Base-by-base conservation (phyloP, 352 stramenopile species). In the Proteromonas lacertae region DNA sequence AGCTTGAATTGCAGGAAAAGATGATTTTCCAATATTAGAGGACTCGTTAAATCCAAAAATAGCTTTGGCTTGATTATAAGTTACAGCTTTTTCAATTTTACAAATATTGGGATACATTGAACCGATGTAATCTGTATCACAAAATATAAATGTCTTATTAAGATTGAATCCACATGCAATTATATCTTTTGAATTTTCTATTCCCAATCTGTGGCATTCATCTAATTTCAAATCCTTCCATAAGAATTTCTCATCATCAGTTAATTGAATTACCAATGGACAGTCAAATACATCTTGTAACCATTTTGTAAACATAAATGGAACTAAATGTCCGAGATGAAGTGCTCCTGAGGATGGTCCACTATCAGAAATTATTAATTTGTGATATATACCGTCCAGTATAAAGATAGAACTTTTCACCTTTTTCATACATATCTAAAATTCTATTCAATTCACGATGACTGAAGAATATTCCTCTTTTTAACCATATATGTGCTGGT, bases 191-290 rank as follows among this genome's bases (percentile, higher is more conserved):
- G 81, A 79, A 62, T 98, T 99, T 53, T 96, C 80, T 42, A 74
- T 78, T 35, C 81, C 90, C 52, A 98, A 75, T 21, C 64, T 79
- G 21, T 42, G 26, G 14, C 40, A 46, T 23, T 77, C 43, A 32
- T 76, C 52, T 23, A 86, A 43, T 43, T 70, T 71, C 32, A 64
- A 41, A 7, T 60, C 52, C 58, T 97, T 97, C 59, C 93, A 99
- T 7, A 99, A 50, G 46, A 96, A 99, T 58, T 99, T 99, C 52
- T 99, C 87, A 54, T 99, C 88, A 52, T 99, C 89, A 2, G 88
- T 99, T 36, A 99, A 77, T 61, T 99, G 88, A 53, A 99, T 93
- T 42, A 99, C 87, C 35, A 99, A 62, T 9, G 88, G 88, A 50
- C 90, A 82, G 38, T 93, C 62, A 45, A 99, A 98, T 31, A 88